Base-by-base conservation (phyloP, 2,329 filamentous ascomycete genomes). In the Capronia epimyces region DNA sequence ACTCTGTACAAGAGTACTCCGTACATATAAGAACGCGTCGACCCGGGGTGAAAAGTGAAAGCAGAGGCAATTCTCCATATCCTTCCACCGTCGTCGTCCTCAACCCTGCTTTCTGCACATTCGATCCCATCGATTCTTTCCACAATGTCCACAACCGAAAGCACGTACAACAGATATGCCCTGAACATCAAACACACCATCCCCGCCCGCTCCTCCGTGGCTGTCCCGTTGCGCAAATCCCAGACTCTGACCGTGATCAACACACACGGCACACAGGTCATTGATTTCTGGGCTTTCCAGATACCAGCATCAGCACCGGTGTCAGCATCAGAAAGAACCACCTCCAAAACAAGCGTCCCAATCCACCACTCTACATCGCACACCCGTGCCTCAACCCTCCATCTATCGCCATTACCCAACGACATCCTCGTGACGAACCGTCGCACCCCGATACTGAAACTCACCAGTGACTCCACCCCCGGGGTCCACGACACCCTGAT, bases 281-380 rank as follows among this genome's bases (percentile, higher is more conserved):
- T 76, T 34, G 74, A 77, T 57, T 75, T 74, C 40, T 76, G 71
- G 71, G 71, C 71, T 2, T 71, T 76, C 13, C 29, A 32, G n/a
- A 32, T 52, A 67, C 70, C 29, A 32, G 13, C 6, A 32, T 3
- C 29, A 7, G n/a, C 29, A 27, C 25, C 25, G 9, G 62, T 70
- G 12, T 43, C 46, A 13, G 18, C 22, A n/a, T 3, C 21, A 3
- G 13, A 12, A 8, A 37, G 48, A 20, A 20, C 41, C 20, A 29
- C 37, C 25, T 32, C 46, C 27, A 15, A n/a, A 24, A 5, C 34
- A n/a, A 50, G 43, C n/a, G 32, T 49, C 22, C 43, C 49, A 36
- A 51, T 47, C 43, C 60, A 59, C 48, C 56, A 71, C 18, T 70
- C 68, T 32, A 70, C 70, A 67, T 64, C 67, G 3, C 70, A 72